A percentile compares a stretch with the other conserved stretches of the same genome.
phyloP scores from a whole-genome alignment of 2,329 filamentous ascomycete species.

The Scytalidium sp. region DNA sequence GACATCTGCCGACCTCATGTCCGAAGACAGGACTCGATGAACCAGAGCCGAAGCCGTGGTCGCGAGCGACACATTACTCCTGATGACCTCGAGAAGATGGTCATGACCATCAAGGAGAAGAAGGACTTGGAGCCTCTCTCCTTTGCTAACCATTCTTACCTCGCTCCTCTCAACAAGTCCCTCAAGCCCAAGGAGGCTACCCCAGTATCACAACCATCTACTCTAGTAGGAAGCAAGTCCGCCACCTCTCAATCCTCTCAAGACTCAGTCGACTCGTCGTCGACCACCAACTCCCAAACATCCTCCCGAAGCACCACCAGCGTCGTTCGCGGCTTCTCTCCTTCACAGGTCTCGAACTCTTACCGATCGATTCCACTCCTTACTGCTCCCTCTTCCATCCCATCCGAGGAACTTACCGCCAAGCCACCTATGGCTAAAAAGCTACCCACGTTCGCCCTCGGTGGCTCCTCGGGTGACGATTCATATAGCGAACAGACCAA shows the following conservation, averaged over 20 bases:
- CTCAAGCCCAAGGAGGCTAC: constrained; percentile 42
- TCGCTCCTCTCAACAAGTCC: constrained; percentile 41
- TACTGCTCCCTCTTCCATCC: constrained; percentile 34
- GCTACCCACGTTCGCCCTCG: constrained; percentile 49
- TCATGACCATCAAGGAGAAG: constrained; percentile 85
- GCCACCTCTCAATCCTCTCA: constrained; percentile 18
- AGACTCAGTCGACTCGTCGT: constrained; percentile 37
- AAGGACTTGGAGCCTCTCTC: constrained; percentile 61
- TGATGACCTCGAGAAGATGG: constrained; percentile 89
- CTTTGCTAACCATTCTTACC: constrained; percentile 27
- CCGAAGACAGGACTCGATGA: constrained; percentile 67
- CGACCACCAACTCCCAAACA: constrained; percentile 4
- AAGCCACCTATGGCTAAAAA: constrained; percentile 60
- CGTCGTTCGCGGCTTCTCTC: constrained; percentile 83
- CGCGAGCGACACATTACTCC: constrained; percentile 90
- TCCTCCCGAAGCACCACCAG: constrained; percentile 46
- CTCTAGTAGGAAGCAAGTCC: constrained; percentile 23
- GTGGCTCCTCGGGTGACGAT: constrained; percentile 33
- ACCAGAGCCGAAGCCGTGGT: constrained; percentile 58
- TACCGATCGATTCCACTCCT: constrained; percentile 47
- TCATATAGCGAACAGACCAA: constrained; percentile 28
- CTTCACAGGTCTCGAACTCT: constrained; percentile 68
- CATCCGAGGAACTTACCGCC: constrained; percentile 53
- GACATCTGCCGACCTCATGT: constrained; percentile 66
- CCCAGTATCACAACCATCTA: constrained; percentile 37